Evolutionary conservation across 768 basidiomycete species (phyloP).

Genomic region (Suillus fuscotomentosus): DNA sequence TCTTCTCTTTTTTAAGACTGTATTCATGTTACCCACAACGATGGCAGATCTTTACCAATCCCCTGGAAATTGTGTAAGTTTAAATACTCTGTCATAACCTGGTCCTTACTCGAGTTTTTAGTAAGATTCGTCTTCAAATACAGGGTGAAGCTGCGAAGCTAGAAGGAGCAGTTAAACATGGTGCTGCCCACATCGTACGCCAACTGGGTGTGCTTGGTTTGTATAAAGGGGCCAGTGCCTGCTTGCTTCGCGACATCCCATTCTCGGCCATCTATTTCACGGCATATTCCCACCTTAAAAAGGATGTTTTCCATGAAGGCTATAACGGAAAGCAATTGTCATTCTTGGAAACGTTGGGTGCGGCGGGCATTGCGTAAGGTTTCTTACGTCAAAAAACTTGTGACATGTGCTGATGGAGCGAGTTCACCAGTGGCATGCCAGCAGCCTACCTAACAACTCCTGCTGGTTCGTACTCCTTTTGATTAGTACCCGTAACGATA

Average conservation of each 20-base stretch:
- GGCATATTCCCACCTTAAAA: constrained; percentile 86
- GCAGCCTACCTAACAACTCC: constrained; percentile 93
- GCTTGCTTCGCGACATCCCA: constrained; percentile 92
- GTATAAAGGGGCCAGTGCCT: constrained; percentile 92
- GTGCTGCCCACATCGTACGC: constrained; percentile 89
- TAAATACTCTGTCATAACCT: neutral
- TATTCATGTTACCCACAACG: constrained; percentile 10
- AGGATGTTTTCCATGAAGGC: constrained; percentile 93
- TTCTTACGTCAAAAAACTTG: constrained; percentile 15
- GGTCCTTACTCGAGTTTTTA: constrained; percentile 27
- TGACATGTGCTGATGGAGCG: constrained; percentile 26
- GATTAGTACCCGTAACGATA: constrained; percentile 16
- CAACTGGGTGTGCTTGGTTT: constrained; percentile 91
- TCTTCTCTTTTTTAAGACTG: constrained; percentile 18
- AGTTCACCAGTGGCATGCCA: constrained; percentile 82
- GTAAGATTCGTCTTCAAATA: constrained; percentile 92
- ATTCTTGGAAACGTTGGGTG: constrained; percentile 83
- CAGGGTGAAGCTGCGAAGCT: constrained; percentile 92
- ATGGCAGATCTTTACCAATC: constrained; percentile 91
- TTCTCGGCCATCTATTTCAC: constrained; percentile 95
- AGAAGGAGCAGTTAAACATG: constrained; percentile 77
- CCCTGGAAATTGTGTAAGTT: constrained; percentile 89
- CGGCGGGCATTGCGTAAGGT: constrained; percentile 81
- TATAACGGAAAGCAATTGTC: constrained; percentile 91
- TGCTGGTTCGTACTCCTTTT: constrained; percentile 53